phyloP scores from a whole-genome alignment of 176 grass and related monocot species.

The Oryza meyeriana region DNA sequence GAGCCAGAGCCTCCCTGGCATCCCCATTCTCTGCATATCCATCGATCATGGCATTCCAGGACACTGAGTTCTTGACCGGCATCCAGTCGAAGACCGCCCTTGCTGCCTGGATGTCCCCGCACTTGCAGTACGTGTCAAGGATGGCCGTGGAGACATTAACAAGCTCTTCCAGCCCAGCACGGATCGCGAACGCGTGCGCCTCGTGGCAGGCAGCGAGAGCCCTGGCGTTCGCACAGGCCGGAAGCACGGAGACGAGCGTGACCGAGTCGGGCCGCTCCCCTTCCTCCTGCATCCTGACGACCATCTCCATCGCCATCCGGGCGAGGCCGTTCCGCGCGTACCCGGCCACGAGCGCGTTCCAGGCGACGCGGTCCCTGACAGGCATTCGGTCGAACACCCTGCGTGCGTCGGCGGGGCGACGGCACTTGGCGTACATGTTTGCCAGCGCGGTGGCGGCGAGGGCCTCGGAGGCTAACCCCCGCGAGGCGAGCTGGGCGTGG shows the following conservation, averaged over 20 bases:
- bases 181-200: constrained; percentile 43
- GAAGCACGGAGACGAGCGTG: constrained; percentile 47
- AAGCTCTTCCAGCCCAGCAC: constrained; percentile 30
- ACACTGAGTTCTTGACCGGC: constrained; percentile 40
- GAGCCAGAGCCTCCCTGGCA: constrained; percentile 30
- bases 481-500: constrained; percentile 22
- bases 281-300: constrained; percentile 43
- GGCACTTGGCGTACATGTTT: constrained; percentile 37
- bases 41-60: constrained; percentile 66
- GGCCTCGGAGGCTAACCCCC: neutral
- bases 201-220: constrained; percentile 13
- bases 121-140: constrained; percentile 59
- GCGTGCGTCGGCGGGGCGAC: constrained; percentile 28
- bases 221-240: constrained; percentile 25
- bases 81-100: constrained; percentile 39
- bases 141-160: constrained; percentile 56
- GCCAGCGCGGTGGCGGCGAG: constrained; percentile 10
- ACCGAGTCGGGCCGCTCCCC: constrained; percentile 36
- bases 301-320: constrained; percentile 32
- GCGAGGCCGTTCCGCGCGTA: constrained; percentile 46
- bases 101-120: constrained; percentile 23
- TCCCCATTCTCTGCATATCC: constrained; percentile 44
- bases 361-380: constrained; percentile 39
- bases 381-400: constrained; percentile 60
- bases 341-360: constrained; percentile 51